Evolutionary conservation across 2,329 filamentous ascomycete species (phyloP).

Genomic region (Penicillium sumatraense): DNA sequence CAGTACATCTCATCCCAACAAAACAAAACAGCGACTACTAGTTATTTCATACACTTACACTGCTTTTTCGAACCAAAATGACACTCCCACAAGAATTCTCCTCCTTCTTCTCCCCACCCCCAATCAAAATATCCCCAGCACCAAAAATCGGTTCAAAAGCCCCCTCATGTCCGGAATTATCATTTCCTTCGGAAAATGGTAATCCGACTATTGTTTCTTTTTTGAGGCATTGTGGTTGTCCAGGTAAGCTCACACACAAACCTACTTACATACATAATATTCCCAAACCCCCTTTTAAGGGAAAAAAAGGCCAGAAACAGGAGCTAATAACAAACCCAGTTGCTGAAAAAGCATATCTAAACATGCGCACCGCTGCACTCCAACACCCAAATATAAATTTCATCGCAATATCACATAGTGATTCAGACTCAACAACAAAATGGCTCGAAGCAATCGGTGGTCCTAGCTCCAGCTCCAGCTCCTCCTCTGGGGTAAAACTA

Average conservation of each 20-base stretch:
- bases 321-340: not conserved
- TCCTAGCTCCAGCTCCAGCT: not conserved
- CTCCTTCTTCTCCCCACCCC: constrained; percentile 2
- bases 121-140: not conserved
- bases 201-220: constrained; percentile 13
- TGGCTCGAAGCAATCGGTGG: constrained; percentile 12
- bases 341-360: constrained; percentile 9
- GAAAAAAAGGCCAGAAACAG: not conserved
- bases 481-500: not conserved
- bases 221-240: constrained; percentile 14
- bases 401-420: constrained; percentile 16
- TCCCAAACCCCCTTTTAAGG: not conserved
- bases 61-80: constrained; percentile 6
- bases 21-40: not conserved
- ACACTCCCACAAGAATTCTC: constrained; percentile 4
- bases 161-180: constrained; percentile 1
- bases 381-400: constrained; percentile 15
- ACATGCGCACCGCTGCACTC: constrained; percentile 7
- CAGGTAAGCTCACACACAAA: constrained; percentile 1
- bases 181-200: constrained; percentile 1
- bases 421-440: constrained; percentile 10
- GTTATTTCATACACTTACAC: no score
- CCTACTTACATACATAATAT: not conserved
- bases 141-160: constrained; percentile 5
- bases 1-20: not conserved